Conservation (phyloP, 2,329 filamentous ascomycete species). For the Trichothecium sympodiale region DNA sequence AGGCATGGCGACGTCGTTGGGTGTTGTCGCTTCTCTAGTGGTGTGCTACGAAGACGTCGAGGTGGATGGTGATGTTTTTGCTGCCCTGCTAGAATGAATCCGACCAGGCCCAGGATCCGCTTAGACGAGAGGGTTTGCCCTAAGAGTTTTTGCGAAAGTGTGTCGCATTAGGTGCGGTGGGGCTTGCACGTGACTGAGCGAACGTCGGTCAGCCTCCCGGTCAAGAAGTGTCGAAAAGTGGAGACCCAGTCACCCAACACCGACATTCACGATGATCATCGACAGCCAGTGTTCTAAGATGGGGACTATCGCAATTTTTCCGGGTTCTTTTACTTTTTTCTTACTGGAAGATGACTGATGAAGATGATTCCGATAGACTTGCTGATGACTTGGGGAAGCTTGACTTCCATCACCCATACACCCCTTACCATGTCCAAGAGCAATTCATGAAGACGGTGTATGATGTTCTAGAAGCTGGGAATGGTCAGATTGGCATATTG, state of each 20-base stretch:
- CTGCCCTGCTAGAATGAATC: constrained; percentile 18
- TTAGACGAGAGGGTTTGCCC: constrained; percentile 32
- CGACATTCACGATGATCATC: constrained; percentile 1
- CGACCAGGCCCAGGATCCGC: constrained; percentile 9
- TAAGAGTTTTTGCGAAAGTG: constrained; percentile 16
- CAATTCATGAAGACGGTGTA: constrained; percentile 83
- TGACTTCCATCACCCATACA: constrained; percentile 78
- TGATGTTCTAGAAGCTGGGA: constrained; percentile 55
- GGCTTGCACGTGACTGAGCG: constrained; percentile 16
- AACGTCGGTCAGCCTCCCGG: not conserved
- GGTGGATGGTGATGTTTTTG: constrained; percentile 27
- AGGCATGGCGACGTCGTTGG: constrained; percentile 50
- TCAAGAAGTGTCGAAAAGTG: not conserved
- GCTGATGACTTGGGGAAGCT: constrained; percentile 18
- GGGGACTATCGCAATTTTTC: not conserved
- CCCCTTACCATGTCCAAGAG: constrained; percentile 77
- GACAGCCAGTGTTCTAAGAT: not conserved
- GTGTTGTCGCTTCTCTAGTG: constrained; percentile 31
- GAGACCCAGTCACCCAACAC: not conserved
- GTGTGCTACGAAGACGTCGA: constrained; percentile 21
- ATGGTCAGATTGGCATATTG: constrained; percentile 75
- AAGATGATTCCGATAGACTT: constrained; percentile 9
- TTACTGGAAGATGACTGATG: constrained; percentile 9
- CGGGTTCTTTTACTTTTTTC: not conserved
- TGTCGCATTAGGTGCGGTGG: constrained; percentile 4